Evolutionary conservation across 2,329 filamentous ascomycete species (phyloP), one percentile per base, ranked within the genome.

Genomic region (Colletotrichum neosansevieriae): DNA sequence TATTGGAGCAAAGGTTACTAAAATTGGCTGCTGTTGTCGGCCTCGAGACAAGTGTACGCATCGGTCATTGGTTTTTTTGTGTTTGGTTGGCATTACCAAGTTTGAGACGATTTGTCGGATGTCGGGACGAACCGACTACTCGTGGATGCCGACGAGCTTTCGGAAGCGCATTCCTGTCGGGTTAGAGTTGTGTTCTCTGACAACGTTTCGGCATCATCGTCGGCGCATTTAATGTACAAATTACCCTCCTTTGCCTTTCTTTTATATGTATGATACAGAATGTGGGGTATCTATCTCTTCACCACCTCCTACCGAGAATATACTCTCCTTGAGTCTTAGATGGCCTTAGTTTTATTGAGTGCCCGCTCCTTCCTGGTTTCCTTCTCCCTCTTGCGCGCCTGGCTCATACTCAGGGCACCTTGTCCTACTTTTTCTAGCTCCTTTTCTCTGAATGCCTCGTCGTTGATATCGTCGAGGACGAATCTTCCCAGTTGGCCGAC

Each of bases 401-500:
- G 91, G 72, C 84, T 91, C 74, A 92, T 76, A 76, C 91, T 94
- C 62, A 88, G 74, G 15, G 77, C 77, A 24, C 84, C 81, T 38
- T 70, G 42, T 17, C 86, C 84, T 17, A 81, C 80, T 24, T 82
- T 75, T 68, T 80, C 79, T 66, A 81, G 80, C 74, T 81, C 83
- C 69, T 88, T 86, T 57, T 73, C 74, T n/a, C 72, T 74, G 17
- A 94, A 77, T 11, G 85, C 83, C 59, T 88, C 86, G 44, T 87
- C 85, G 19, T 83, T 85, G 12, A 98, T 83, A 63, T 93, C 88
- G 76, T 99, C 96, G 36, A 99, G 83, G 19, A 94, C 81, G 75
- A 97, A 96, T 45, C 81, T 85, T 0, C 94, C 95, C 63, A 98
- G 76, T 34, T 88, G 82, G 2, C 96, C 96, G 24, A 84, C 85